phyloP scores from a whole-genome alignment of 108 stramenopile genomes.

The Nitzschia putrida region DNA sequence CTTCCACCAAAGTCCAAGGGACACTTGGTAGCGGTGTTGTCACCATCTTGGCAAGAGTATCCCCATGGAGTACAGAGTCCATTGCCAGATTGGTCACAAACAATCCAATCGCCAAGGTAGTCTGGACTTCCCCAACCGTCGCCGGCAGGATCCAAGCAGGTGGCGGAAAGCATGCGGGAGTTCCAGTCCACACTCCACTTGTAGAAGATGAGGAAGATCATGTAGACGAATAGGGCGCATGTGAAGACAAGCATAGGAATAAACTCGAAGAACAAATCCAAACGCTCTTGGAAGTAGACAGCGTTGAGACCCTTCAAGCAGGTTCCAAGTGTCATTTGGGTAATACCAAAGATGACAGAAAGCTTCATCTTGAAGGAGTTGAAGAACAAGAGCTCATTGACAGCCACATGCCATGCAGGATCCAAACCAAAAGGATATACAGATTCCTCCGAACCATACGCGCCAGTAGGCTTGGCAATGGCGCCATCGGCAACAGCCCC shows the following conservation, averaged over 20 bases:
- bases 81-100: constrained; percentile 55
- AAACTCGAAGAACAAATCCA: constrained; percentile 93
- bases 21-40: constrained; percentile 73
- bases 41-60: constrained; percentile 63
- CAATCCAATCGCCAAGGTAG: constrained; percentile 73
- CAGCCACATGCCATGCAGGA: constrained; percentile 95
- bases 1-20: constrained; percentile 91
- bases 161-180: constrained; percentile 91
- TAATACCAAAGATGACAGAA: constrained; percentile 95
- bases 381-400: constrained; percentile 97
- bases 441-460: constrained; percentile 76
- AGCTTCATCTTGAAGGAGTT: constrained; percentile 99
- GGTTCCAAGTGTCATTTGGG: constrained; percentile 97
- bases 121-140: constrained; percentile 72
- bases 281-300: constrained; percentile 87
- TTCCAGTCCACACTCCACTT: constrained; percentile 99
- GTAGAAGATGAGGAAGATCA: constrained; percentile 95
- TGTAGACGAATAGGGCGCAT: constrained; percentile 93
- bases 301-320: constrained; percentile 91
- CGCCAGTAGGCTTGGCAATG: constrained; percentile 56
- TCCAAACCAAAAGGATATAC: constrained; percentile 98
- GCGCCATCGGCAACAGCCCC: constrained; percentile 69
- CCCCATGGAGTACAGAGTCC: constrained; percentile 87
- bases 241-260: constrained; percentile 97
- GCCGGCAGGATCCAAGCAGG: constrained; percentile 77